Base-by-base conservation (phyloP, 2,329 filamentous ascomycete genomes). In the Alternaria conjuncta region DNA sequence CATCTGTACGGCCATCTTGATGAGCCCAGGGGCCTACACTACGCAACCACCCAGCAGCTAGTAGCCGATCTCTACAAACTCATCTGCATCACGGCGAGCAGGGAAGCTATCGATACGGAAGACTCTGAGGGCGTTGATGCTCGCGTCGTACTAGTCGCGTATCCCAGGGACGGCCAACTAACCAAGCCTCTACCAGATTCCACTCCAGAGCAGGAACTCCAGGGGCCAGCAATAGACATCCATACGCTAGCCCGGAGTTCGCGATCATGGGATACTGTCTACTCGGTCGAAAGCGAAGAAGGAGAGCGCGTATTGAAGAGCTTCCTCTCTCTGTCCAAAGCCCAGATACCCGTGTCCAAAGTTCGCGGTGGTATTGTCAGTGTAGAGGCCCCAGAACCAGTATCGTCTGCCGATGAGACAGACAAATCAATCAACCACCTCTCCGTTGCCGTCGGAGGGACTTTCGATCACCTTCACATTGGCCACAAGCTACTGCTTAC, bases 401-500 rank as follows among this genome's bases (percentile, higher is more conserved):
- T 41, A 15, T 8, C 55, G 21, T 25, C 67, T 32, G 18, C 58
- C 25, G 58, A 55, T 23, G n/a, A 62, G 21, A n/a, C 56, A n/a
- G 56, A 9, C 20, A 54, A 25, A 26, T 6, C 65, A 15, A 65
- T 54, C n/a, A 75, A 79, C 45, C 87, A 92, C 77, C 81, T 84
- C 63, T 86, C 88, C 13, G 91, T 96, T 54, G 92, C 91, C 56
- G 88, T 98, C 12, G 96, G 95, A 28, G 96, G 96, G 10, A 99
- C 96, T 0, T 99, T 98, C 81, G 96, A 99, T 79, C 94, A 98
- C 80, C 86, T 99, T 21, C 96, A 99, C 77, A 90, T 92, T 5
- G 96, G 96, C 6, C 96, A 99, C 83, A 99, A 98, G 81, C 85
- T 98, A n/a, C 87, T 99, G 20, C 87, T 99, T 20, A 94, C 94